Base-by-base conservation (phyloP, 768 basidiomycete genomes). In the Zangia roseola region DNA sequence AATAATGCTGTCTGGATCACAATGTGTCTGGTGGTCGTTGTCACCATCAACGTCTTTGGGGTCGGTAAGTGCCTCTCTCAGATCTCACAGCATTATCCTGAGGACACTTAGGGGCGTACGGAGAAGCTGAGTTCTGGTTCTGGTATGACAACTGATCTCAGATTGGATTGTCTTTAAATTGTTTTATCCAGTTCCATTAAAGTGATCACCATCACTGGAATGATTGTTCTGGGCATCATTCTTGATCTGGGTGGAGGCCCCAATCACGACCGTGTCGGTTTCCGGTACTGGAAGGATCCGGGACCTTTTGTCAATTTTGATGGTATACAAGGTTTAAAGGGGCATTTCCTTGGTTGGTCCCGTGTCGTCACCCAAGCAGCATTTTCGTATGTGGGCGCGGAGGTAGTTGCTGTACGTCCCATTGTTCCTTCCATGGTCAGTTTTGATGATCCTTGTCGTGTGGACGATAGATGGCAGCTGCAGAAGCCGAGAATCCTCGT, bases 331-430 rank as follows among this genome's bases (percentile, higher is more conserved):
- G 80, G 80, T 3, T 46, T 62, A 1, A 71, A 69, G 38, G 80
- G 80, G 20, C 69, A 69, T 17, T 82, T 83, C 70, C 49, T 72
- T 19, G 70, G 68, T 20, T 74, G 67, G 64, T 79, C 72, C 69
- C 69, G 76, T 10, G 80, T 78, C 34, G 71, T 80, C 53, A 72
- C 71, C 24, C 77, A 80, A 53, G 82, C 82, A 17, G 76, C 79
- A 19, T 82, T 81, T 65, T 74, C 78, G 13, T 80, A 73, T 60
- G 73, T 76, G 43, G 82, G 81, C 25, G 77, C 79, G 2, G 82
- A 82, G 55, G 59, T 69, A 17, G 70, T 72, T 31, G 72, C 71
- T 35, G 67, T 71, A 49, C 35, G 62, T 56, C 14, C 28, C 23
- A 19, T 6, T 3, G 19, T 36, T 35, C 17, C 47, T 34, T 26